Percentiles rank a stretch among this genome's conserved stretches.
Evolutionary conservation across 2,329 filamentous ascomycete species (phyloP).

Genomic region (Phialophora macrospora): DNA sequence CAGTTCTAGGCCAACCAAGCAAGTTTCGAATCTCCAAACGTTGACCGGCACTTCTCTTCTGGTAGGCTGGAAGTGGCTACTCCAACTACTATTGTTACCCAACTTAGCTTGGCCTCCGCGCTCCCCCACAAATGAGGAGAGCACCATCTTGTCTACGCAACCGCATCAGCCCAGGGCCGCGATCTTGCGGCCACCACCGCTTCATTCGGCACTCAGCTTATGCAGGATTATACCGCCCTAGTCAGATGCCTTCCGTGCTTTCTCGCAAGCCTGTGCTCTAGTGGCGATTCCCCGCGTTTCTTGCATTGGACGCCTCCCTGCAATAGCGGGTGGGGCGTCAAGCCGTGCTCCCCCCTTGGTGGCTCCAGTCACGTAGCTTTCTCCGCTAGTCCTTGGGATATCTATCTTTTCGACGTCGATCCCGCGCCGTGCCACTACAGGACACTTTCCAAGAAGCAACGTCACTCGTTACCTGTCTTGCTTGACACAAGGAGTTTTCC

Average conservation of each 20-base stretch:
- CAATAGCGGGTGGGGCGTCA: not conserved
- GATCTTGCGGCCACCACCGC: slow-evolving; percentile 12
- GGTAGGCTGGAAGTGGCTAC: slow-evolving; percentile 9
- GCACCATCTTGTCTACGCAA: not conserved
- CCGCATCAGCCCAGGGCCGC: not conserved
- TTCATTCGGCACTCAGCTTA: slow-evolving; percentile 17
- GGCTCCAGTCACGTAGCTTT: slow-evolving; percentile 13
- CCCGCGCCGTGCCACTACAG: slow-evolving; percentile 3
- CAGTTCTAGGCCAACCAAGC: slow-evolving; percentile 11
- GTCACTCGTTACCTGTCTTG: slow-evolving; percentile 6
- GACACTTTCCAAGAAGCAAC: slow-evolving; percentile 1
- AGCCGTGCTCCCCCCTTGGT: slow-evolving; percentile 17
- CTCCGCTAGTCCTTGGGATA: slow-evolving; percentile 10
- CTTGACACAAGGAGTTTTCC: slow-evolving; percentile 9
- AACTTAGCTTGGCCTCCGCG: slow-evolving; percentile 9
- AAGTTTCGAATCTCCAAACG: slow-evolving; percentile 12
- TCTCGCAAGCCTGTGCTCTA: slow-evolving; percentile 8
- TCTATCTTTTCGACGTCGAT: slow-evolving; percentile 16
- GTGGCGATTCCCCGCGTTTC: slow-evolving; percentile 34
- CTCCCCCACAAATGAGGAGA: slow-evolving; percentile 23
- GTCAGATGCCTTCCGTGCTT: slow-evolving; percentile 8
- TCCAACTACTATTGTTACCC: slow-evolving; percentile 17
- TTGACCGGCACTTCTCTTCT: slow-evolving; percentile 10
- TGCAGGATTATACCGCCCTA: slow-evolving; percentile 21
- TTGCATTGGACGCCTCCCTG: slow-evolving; percentile 19